phyloP scores from a whole-genome alignment of 2,329 filamentous ascomycete species.

The Colletotrichum theobromicola region DNA sequence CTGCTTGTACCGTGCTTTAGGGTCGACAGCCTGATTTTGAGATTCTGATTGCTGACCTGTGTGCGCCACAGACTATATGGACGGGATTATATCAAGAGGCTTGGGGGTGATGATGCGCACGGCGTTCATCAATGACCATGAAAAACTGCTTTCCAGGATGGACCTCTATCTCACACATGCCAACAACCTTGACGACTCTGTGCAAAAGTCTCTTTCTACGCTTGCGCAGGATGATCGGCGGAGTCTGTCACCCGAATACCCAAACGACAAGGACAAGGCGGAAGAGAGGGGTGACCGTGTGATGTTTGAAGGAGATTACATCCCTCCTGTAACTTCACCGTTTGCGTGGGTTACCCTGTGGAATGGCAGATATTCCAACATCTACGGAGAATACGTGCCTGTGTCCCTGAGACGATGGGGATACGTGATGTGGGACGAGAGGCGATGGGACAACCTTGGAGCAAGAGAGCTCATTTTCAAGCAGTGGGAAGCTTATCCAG shows the following conservation, averaged over 20 bases:
- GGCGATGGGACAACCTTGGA: background rate
- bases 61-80: too few relatives aligned
- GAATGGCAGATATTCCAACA: background rate
- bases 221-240: background rate
- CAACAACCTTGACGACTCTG: background rate
- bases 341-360: background rate
- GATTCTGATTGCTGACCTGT: too few relatives aligned
- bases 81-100: background rate
- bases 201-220: background rate
- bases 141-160: background rate
- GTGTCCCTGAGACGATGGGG: background rate
- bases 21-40: too few relatives aligned
- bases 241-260: background rate
- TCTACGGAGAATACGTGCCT: background rate
- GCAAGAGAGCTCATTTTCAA: background rate
- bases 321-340: background rate
- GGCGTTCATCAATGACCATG: background rate
- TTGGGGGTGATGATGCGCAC: background rate
- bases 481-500: background rate
- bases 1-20: too few relatives aligned
- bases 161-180: background rate
- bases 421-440: background rate
- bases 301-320: background rate
- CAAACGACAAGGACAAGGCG: background rate
- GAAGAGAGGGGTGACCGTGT: background rate